These are phyloP conservation scores for Diaporthe vexans DNA, from an alignment of 2,329 filamentous ascomycete genomes.

Conservation along the genomic window DNA sequence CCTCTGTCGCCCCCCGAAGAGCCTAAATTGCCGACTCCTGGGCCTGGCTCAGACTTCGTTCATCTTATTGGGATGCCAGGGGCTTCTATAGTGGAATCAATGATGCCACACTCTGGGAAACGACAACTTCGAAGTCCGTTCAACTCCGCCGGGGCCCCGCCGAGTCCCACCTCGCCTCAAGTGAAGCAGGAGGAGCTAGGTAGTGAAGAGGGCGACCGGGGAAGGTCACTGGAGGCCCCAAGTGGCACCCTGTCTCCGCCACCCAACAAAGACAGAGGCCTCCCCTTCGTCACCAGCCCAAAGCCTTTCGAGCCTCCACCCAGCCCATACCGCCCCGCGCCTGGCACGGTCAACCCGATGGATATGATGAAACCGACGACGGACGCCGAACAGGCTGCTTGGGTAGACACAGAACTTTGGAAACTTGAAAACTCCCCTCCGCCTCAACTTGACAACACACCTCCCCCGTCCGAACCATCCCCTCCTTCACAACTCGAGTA, in stretches of 20 bases:
- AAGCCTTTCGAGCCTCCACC: constrained; percentile 45
- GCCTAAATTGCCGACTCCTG: constrained; percentile 1
- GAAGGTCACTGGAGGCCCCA: constrained; percentile 24
- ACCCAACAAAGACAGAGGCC: constrained; percentile 37
- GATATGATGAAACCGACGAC: constrained; percentile 64
- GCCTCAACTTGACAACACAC: constrained; percentile 36
- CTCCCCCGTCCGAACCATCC: constrained; percentile 32
- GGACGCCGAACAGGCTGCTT: constrained; percentile 51
- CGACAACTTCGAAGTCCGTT: constrained; percentile 34
- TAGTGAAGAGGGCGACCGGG: constrained; percentile 35
- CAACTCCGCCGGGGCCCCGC: constrained; percentile 31
- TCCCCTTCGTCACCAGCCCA: constrained; percentile 40
- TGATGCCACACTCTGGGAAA: constrained; percentile 31
- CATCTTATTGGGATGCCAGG: constrained; percentile 39
- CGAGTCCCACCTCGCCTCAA: constrained; percentile 37
- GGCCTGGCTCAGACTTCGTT: constrained; percentile 29
- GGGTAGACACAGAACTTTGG: constrained; percentile 53
- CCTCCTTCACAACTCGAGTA: constrained; percentile 32
- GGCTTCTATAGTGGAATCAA: constrained; percentile 32
- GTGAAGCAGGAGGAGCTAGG: constrained; percentile 38
- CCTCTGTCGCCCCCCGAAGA: constrained; percentile 46
- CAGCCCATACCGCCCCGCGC: constrained; percentile 52
- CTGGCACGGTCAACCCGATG: constrained; percentile 67
- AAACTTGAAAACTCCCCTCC: constrained; percentile 51
- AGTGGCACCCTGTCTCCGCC: constrained; percentile 35